Conservation (phyloP, 2,329 filamentous ascomycete species). For the Microdochium trichocladiopsis region DNA sequence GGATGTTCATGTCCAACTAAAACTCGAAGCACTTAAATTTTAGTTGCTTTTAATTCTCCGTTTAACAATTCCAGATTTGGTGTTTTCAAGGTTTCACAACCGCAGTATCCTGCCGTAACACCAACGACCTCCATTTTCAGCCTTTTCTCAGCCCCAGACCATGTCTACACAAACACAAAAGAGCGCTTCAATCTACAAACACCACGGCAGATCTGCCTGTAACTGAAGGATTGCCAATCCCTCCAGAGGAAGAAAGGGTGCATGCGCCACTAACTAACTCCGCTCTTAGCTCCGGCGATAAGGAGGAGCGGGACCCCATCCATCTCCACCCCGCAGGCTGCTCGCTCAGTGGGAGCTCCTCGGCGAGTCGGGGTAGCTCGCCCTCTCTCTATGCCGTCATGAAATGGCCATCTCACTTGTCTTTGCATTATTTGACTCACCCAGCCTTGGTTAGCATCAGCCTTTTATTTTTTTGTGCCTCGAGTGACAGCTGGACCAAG, state of each 20-base stretch:
- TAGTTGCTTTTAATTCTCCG: too few relatives aligned
- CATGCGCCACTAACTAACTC: not conserved
- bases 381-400: not conserved
- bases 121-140: too few relatives aligned
- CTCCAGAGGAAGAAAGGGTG: not conserved
- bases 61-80: too few relatives aligned
- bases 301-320: not conserved
- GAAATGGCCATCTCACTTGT: not conserved
- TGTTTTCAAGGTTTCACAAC: too few relatives aligned
- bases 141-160: too few relatives aligned
- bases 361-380: not conserved
- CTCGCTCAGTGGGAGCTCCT: not conserved
- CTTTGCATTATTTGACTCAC: not conserved
- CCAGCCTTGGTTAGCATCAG: not conserved
- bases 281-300: not conserved
- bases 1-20: too few relatives aligned
- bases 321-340: not conserved
- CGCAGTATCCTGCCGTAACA: too few relatives aligned
- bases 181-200: too few relatives aligned
- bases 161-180: too few relatives aligned
- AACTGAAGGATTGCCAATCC: not conserved
- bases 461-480: too few relatives aligned
- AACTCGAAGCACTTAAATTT: too few relatives aligned
- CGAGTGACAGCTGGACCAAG: too few relatives aligned
- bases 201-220: not conserved